Conservation (phyloP, 352 stramenopile species). For the Blastocystis sp. region DNA sequence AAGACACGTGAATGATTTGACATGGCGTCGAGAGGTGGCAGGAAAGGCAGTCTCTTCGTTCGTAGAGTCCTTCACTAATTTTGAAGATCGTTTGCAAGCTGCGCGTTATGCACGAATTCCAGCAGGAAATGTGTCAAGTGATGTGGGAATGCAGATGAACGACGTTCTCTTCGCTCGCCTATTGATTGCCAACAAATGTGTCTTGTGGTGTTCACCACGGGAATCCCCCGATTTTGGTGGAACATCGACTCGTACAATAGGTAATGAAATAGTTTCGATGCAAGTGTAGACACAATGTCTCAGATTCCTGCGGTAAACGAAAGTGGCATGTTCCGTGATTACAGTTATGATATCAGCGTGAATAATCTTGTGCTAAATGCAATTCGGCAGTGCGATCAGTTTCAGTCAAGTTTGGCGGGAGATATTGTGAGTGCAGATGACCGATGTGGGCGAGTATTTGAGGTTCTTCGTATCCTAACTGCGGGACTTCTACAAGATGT, state of each 20-base stretch:
- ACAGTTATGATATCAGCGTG: constrained; percentile 78
- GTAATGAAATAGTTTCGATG: not conserved
- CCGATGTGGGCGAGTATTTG: constrained; percentile 79
- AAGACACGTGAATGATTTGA: not conserved
- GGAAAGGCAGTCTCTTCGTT: not conserved
- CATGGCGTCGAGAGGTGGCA: not conserved
- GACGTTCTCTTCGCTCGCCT: constrained; percentile 85
- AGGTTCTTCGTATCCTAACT: constrained; percentile 81
- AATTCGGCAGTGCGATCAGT: constrained; percentile 67
- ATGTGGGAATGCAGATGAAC: constrained; percentile 81
- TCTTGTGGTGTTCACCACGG: constrained; percentile 86
- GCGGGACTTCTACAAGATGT: constrained; percentile 86
- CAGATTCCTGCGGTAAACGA: constrained; percentile 74
- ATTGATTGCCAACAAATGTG: constrained; percentile 82
- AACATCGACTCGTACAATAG: not conserved
- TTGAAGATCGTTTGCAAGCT: constrained; percentile 61
- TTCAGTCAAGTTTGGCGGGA: constrained; percentile 60
- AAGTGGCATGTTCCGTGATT: constrained; percentile 79
- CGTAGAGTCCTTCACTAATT: constrained; percentile 8
- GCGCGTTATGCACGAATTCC: constrained; percentile 82
- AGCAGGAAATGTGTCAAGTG: constrained; percentile 83
- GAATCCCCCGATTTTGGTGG: constrained; percentile 81
- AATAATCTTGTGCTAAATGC: constrained; percentile 74
- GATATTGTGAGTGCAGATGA: constrained; percentile 33
- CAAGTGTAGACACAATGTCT: constrained; percentile 52